Evolutionary conservation across 1,284 basidiomycete genomes (phyloP).

Genomic region (Pisolithus thermaeus): DNA sequence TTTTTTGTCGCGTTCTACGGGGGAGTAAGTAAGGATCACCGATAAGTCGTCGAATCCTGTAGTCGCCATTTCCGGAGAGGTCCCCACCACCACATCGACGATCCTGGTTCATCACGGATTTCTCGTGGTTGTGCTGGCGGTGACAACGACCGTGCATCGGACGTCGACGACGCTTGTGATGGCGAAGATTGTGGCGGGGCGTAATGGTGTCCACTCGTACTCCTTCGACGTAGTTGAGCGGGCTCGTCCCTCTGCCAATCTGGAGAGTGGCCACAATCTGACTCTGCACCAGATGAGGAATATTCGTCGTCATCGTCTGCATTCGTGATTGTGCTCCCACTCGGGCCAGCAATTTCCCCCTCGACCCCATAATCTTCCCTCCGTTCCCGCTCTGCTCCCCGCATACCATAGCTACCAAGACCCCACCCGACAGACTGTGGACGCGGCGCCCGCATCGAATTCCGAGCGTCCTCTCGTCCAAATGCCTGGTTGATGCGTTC

Average conservation of each 20-base stretch:
- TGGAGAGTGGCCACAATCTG: too few relatives aligned
- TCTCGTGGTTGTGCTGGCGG: constrained; percentile 10
- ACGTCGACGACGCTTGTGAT: not conserved
- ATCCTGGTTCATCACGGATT: constrained; percentile 16
- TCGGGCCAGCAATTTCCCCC: constrained; percentile 8
- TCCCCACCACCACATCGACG: constrained; percentile 71
- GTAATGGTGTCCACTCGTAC: too few relatives aligned
- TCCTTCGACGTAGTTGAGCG: too few relatives aligned
- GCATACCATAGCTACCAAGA: constrained; percentile 63
- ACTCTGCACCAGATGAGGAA: too few relatives aligned
- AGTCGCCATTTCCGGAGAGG: constrained; percentile 68
- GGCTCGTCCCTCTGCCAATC: too few relatives aligned
- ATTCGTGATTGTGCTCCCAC: constrained; percentile 6
- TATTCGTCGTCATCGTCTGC: constrained; percentile 13
- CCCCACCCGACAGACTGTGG: constrained; percentile 53
- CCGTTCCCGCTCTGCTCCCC: constrained; percentile 27
- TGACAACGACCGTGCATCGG: constrained; percentile 1
- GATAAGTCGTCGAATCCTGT: constrained; percentile 69
- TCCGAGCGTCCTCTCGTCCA: constrained; percentile 31
- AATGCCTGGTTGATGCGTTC: constrained; percentile 58
- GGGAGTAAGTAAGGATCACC: constrained; percentile 13
- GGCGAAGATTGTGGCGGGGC: too few relatives aligned
- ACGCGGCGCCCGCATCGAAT: constrained; percentile 21
- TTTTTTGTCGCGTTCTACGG: too few relatives aligned
- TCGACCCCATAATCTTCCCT: constrained; percentile 11